phyloP scores from a whole-genome alignment of 495 filamentous ascomycete species.

The Hypoxylon intermedium region DNA sequence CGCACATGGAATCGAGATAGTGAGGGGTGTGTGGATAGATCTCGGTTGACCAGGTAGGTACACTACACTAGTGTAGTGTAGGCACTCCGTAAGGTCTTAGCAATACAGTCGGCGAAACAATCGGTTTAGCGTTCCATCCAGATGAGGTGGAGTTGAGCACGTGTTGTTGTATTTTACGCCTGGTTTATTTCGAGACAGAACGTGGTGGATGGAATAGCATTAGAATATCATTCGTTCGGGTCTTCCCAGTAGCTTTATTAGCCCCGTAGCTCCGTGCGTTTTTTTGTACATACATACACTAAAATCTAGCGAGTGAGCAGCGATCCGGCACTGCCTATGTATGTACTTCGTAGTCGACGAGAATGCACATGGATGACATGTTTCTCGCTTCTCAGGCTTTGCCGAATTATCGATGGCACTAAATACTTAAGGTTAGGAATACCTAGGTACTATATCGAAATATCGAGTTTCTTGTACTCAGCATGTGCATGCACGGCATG shows the following conservation, averaged over 20 bases:
- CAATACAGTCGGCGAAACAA: slow-evolving; percentile 35
- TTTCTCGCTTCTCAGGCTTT: too few relatives aligned
- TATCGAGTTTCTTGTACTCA: slow-evolving; percentile 20
- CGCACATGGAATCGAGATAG: slow-evolving; percentile 9
- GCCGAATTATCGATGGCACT: not conserved
- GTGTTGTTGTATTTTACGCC: slow-evolving; percentile 9
- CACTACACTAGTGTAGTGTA: not conserved
- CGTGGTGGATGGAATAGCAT: too few relatives aligned
- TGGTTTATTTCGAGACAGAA: not conserved
- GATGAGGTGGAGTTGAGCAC: slow-evolving; percentile 27
- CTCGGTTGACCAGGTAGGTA: slow-evolving; percentile 15
- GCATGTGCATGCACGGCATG: slow-evolving; percentile 17
- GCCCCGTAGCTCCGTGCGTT: too few relatives aligned
- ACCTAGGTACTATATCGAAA: too few relatives aligned
- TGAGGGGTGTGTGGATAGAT: slow-evolving; percentile 27
- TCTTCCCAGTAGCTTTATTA: too few relatives aligned
- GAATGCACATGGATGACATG: too few relatives aligned
- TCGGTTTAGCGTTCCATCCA: slow-evolving; percentile 33
- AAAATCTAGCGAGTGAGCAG: slow-evolving; percentile 17
- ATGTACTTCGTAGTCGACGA: too few relatives aligned
- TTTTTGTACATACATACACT: not conserved
- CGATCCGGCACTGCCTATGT: slow-evolving; percentile 36
- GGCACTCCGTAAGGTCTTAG: slow-evolving; percentile 21
- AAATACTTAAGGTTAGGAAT: slow-evolving; percentile 19
- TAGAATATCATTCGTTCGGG: too few relatives aligned